Percentiles rank a stretch among this genome's conserved stretches.
Evolutionary conservation across 169 alveolate species (phyloP).

Genomic region (Plasmodium knowlesi): DNA sequence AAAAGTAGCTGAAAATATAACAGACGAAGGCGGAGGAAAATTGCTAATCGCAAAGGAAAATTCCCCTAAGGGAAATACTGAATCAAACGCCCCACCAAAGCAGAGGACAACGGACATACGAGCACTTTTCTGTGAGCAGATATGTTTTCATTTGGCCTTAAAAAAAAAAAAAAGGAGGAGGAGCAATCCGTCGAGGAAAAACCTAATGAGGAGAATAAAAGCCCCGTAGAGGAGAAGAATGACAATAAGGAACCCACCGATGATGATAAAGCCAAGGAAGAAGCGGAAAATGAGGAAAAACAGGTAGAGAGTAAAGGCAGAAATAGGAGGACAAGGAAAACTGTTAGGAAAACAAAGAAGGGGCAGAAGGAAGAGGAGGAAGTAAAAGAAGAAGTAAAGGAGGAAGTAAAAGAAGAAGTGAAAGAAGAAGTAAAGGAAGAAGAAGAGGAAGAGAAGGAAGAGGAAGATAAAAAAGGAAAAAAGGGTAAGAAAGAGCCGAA

Average conservation of each 20-base stretch:
- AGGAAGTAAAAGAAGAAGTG: constrained; percentile 9
- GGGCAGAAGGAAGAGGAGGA: constrained; percentile 11
- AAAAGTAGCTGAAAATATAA: background rate
- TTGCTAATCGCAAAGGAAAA: background rate
- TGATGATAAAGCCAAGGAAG: constrained; percentile 10
- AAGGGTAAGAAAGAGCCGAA: background rate
- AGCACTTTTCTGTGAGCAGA: background rate
- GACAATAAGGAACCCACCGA: background rate
- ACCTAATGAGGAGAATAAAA: background rate
- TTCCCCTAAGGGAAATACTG: background rate
- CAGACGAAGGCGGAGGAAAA: background rate
- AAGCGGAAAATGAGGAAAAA: constrained; percentile 24
- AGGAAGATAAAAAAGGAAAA: background rate
- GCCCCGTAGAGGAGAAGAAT: background rate
- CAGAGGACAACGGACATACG: background rate
- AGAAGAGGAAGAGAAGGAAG: constrained; percentile 1
- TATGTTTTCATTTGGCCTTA: constrained; percentile 40
- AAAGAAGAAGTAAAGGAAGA: constrained; percentile 3
- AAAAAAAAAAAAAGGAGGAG: constrained; percentile 42
- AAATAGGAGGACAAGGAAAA: background rate
- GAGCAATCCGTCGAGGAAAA: constrained; percentile 18
- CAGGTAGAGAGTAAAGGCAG: background rate
- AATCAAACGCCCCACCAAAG: background rate
- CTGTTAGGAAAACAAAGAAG: background rate
- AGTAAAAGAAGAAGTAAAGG: constrained; percentile 5